Base-by-base conservation (phyloP, 2,329 filamentous ascomycete genomes). In the Aspergillus sp. region DNA sequence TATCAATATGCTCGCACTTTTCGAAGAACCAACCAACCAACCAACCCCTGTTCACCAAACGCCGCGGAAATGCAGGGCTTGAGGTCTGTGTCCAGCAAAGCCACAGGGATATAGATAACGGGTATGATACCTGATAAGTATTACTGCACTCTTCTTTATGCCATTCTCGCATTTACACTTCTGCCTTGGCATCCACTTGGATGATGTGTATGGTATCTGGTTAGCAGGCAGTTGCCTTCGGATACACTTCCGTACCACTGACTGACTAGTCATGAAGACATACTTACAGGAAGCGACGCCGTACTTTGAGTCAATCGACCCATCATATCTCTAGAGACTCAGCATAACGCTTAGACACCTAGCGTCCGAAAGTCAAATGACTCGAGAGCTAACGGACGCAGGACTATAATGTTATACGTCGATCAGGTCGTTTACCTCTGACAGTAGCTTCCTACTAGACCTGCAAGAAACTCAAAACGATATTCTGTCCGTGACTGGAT, bases 21-120 rank as follows among this genome's bases (percentile, higher is more conserved):
- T 25, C 17, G 9, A 49, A 1, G 25, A 28, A 28, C 25, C 28
- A 30, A 30, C 9, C 9, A 30, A 30, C 28, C 28, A 28, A 17
- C 7, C 41, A 23, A 19, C 47, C 47, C 47, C 47, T 50, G 47
- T 50, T 23, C 47, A 49, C 30, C 47, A 7, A 17, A 28, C 47
- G 47, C 47, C 47, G 47, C 47, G 47, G 47, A 50, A 50, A 50
- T 50, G 47, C 47, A 50, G 25, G 23, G 7, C 25, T 9, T 50
- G 47, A 21, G 47, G 47, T 50, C 47, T 50, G 47, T 50, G 47
- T 50, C 6, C 47, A 28, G 15, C 10, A 32, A 49, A 17, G 15
- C 47, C 47, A 50, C 47, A 8, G 25, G n/a, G 47, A 50, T 17
- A 8, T 13, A 30, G 41, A 45, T 23, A 45, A 45, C 41, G 4